Percentiles rank a stretch among this genome's conserved stretches.
Conservation (phyloP, 805 yeast species). For the Pichia insulana region DNA sequence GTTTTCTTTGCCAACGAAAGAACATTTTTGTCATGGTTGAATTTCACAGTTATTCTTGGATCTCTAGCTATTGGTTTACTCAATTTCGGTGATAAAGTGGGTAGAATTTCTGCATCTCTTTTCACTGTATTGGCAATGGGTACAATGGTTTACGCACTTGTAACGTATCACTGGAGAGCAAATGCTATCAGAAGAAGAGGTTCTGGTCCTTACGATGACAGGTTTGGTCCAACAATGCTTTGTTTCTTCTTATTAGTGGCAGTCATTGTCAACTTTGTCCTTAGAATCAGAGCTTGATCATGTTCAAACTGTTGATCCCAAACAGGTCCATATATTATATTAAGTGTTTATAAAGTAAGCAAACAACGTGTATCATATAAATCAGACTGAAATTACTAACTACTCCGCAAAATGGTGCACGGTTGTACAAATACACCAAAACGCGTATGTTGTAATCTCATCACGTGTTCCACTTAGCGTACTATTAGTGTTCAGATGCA, state of each 20-base stretch:
- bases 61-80: slow-evolving; percentile 92
- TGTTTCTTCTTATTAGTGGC: slow-evolving; percentile 90
- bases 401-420: no score
- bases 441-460: no score
- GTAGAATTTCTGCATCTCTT: slow-evolving; percentile 85
- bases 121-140: slow-evolving; percentile 96
- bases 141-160: slow-evolving; percentile 91
- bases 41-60: slow-evolving; percentile 96
- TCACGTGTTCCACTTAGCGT: no score
- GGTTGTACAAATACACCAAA: no score
- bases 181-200: slow-evolving; percentile 97
- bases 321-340: no score
- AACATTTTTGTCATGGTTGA: slow-evolving; percentile 96
- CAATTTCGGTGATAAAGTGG: slow-evolving; percentile 92
- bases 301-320: no score
- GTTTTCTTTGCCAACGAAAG: slow-evolving; percentile 98
- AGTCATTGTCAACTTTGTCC: slow-evolving; percentile 82
- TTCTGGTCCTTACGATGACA: slow-evolving; percentile 97
- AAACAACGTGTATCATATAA: not conserved
- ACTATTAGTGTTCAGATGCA: no score
- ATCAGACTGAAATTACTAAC: no score
- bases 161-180: slow-evolving; percentile 99
- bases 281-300: slow-evolving; percentile 61
- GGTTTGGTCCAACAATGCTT: slow-evolving; percentile 96
- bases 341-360: no score